Evolutionary conservation across 768 basidiomycete genomes (phyloP).

Genomic region (Austroboletus festivus): DNA sequence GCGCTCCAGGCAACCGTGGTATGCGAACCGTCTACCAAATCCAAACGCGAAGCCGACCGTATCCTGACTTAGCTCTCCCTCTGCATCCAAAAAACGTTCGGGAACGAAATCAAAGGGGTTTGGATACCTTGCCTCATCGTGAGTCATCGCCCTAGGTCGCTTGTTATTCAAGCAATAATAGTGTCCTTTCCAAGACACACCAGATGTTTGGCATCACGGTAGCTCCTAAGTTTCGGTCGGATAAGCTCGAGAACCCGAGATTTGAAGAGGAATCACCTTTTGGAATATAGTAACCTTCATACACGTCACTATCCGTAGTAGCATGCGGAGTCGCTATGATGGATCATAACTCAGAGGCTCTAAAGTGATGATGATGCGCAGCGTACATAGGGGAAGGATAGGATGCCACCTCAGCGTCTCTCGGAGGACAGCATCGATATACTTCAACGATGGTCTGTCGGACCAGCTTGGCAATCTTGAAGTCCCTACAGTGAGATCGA

Average conservation of each 20-base stretch:
- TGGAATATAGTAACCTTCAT: conserved; percentile 29
- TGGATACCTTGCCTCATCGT: conserved; percentile 31
- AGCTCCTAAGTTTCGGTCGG: conserved; percentile 15
- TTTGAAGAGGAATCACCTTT: conserved; percentile 9
- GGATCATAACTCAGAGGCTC: neutral
- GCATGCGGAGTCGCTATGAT: conserved; percentile 17
- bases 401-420: conserved; percentile 29
- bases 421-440: conserved; percentile 27
- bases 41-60: conserved; percentile 20
- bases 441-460: conserved; percentile 26
- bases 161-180: neutral
- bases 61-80: conserved; percentile 24
- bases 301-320: conserved; percentile 18
- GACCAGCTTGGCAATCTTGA: conserved; percentile 25
- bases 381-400: conserved; percentile 23
- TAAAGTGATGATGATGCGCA: neutral
- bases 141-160: conserved; percentile 31
- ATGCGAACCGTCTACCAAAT: conserved; percentile 24
- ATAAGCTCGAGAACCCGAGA: neutral
- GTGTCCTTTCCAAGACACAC: conserved; percentile 4
- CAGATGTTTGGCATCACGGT: conserved; percentile 28
- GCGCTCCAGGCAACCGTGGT: neutral
- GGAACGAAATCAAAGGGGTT: conserved; percentile 33
- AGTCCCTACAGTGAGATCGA: conserved; percentile 27
- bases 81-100: conserved; percentile 25